phyloP scores from a whole-genome alignment of 768 basidiomycete species.

The Pleurotus citrinopileatus region DNA sequence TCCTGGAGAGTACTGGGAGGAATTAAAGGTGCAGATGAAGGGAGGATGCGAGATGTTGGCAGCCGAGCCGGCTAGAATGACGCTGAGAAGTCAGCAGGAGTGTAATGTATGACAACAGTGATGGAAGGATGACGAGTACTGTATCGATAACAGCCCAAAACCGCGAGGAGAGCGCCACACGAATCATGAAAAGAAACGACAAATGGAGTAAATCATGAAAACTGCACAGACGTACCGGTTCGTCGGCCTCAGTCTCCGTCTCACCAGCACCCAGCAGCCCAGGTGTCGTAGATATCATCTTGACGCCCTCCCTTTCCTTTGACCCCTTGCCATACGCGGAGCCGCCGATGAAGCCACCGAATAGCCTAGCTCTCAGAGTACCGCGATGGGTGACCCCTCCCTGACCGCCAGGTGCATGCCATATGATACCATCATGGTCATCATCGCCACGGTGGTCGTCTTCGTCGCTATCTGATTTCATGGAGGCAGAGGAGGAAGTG shows the following conservation, averaged over 20 bases:
- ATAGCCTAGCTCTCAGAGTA: neutral
- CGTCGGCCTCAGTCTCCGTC: constrained; percentile 78
- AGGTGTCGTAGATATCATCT: constrained; percentile 61
- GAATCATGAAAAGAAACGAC: neutral
- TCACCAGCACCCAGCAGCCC: constrained; percentile 64
- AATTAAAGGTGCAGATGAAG: constrained; percentile 45
- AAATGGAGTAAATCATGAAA: constrained; percentile 1
- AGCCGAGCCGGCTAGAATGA: constrained; percentile 53
- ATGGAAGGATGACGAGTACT: neutral
- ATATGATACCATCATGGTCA: constrained; percentile 30
- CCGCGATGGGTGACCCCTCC: neutral
- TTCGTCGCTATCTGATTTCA: constrained; percentile 30
- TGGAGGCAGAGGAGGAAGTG: constrained; percentile 5
- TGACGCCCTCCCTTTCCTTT: constrained; percentile 25
- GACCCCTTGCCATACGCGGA: constrained; percentile 18
- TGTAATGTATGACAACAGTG: neutral
- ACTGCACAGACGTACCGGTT: constrained; percentile 52
- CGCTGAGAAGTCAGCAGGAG: constrained; percentile 3
- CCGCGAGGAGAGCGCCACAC: too few relatives aligned
- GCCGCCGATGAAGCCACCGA: constrained; percentile 4
- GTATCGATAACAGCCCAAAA: too few relatives aligned
- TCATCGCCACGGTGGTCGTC: constrained; percentile 13
- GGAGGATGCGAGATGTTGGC: constrained; percentile 64
- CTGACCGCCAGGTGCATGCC: constrained; percentile 21
- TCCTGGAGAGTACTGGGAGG: constrained; percentile 45